Percentiles rank a stretch among this genome's conserved stretches.
These are phyloP conservation scores for Chlorella sp. DNA, from an alignment of 139 green algal species.

Conservation along the genomic window DNA sequence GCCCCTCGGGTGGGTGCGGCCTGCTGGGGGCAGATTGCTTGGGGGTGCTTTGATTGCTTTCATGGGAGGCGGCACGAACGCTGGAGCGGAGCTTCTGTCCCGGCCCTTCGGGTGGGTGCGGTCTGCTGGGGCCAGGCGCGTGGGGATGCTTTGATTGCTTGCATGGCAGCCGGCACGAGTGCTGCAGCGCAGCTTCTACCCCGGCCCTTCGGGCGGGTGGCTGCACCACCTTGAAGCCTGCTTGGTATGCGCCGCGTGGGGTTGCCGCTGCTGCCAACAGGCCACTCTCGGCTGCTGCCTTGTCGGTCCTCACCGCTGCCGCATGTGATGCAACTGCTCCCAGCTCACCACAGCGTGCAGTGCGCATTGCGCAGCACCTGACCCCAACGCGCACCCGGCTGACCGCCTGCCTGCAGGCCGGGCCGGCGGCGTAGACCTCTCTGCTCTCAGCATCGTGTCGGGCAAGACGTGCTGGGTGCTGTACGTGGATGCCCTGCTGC, in stretches of 20 bases:
- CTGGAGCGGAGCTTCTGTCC: constrained; percentile 62
- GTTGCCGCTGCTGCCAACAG: not conserved
- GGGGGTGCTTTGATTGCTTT: no score
- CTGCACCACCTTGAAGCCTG: no score
- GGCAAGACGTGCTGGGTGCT: constrained; percentile 87
- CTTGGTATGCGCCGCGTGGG: no score
- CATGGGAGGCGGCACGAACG: constrained; percentile 56
- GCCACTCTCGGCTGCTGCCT: no score
- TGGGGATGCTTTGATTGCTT: no score
- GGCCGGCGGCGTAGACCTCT: constrained; percentile 61
- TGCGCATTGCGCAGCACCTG: no score
- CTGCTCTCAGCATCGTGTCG: constrained; percentile 69
- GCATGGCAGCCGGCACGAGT: constrained; percentile 58
- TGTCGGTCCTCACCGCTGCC: no score
- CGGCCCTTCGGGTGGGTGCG: constrained; percentile 39
- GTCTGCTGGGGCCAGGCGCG: not conserved
- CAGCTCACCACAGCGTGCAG: no score
- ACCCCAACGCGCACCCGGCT: no score
- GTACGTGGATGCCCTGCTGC: constrained; percentile 83
- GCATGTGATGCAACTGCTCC: no score
- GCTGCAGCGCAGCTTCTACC: constrained; percentile 61
- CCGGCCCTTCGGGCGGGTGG: constrained; percentile 41
- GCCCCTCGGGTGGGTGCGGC: constrained; percentile 37
- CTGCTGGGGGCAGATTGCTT: no score
- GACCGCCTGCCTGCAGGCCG: not conserved